phyloP scores from a whole-genome alignment of 768 basidiomycete species.

The Cantharellus anzutake region DNA sequence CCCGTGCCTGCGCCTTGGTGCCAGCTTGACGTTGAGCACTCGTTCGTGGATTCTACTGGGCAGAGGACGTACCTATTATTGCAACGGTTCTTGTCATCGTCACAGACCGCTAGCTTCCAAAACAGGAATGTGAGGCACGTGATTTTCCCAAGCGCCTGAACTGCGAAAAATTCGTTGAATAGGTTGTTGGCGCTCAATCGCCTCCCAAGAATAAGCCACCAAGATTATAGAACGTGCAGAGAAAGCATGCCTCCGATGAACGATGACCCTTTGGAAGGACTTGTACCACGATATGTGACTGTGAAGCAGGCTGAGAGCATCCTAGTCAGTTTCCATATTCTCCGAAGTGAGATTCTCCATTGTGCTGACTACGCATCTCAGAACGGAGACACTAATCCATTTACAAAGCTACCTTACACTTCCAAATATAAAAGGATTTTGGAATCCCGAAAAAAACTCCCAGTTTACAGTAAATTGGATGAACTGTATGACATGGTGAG shows the following conservation, averaged over 20 bases:
- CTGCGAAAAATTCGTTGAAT: too few relatives aligned
- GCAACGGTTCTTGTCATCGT: too few relatives aligned
- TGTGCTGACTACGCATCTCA: constrained; percentile 15
- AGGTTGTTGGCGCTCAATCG: too few relatives aligned
- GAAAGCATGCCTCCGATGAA: constrained; percentile 24
- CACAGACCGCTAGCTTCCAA: too few relatives aligned
- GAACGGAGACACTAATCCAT: constrained; percentile 73
- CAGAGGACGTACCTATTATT: too few relatives aligned
- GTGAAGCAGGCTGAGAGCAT: constrained; percentile 46
- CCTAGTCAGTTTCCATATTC: constrained; percentile 34
- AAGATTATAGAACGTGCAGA: constrained; percentile 11
- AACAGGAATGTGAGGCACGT: too few relatives aligned
- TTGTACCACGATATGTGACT: constrained; percentile 48
- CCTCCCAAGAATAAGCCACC: too few relatives aligned
- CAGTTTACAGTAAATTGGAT: constrained; percentile 82
- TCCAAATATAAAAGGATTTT: constrained; percentile 74
- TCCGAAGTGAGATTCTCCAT: neutral
- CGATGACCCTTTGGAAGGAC: constrained; percentile 48
- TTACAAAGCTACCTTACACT: constrained; percentile 64
- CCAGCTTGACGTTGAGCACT: too few relatives aligned
- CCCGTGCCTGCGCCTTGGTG: neutral
- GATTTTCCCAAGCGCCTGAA: too few relatives aligned
- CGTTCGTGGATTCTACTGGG: too few relatives aligned
- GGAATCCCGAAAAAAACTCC: constrained; percentile 66
- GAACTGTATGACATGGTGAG: constrained; percentile 81